Evolutionary conservation across 345 rosid genomes (phyloP).

Genomic region (Syzygium aromaticum): DNA sequence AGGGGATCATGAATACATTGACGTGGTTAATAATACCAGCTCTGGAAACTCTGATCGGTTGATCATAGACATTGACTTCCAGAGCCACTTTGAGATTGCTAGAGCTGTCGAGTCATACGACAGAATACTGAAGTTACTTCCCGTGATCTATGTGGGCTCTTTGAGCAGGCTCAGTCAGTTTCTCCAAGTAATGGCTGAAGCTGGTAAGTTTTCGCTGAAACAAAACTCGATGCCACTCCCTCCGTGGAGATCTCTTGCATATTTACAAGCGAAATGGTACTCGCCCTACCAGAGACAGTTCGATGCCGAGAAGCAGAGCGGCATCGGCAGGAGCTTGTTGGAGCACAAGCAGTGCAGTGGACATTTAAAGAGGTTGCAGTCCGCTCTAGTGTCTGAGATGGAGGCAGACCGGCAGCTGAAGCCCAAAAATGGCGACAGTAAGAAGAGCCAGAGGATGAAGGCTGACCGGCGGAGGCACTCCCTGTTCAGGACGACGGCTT

Average conservation of each 20-base stretch:
- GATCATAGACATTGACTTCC: slow-evolving; percentile 80
- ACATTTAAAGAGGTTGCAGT: slow-evolving; percentile 61
- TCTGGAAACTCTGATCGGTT: slow-evolving; percentile 54
- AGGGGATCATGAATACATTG: slow-evolving; percentile 91
- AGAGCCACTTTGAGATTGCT: slow-evolving; percentile 90
- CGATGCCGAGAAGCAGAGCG: slow-evolving; percentile 23
- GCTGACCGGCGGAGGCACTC: slow-evolving; percentile 38
- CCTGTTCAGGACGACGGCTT: slow-evolving; percentile 15
- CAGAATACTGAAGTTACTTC: slow-evolving; percentile 65
- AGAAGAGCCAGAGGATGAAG: slow-evolving; percentile 32
- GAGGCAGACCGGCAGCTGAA: slow-evolving; percentile 46
- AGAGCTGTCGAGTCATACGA: slow-evolving; percentile 84
- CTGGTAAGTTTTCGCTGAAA: slow-evolving; percentile 69
- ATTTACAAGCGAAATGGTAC: slow-evolving; percentile 82
- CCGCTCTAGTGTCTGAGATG: slow-evolving; percentile 42
- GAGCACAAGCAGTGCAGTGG: slow-evolving; percentile 55
- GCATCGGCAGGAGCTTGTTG: slow-evolving; percentile 4
- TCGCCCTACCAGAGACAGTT: slow-evolving; percentile 53
- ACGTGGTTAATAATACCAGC: slow-evolving; percentile 38
- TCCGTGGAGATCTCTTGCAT: slow-evolving; percentile 90
- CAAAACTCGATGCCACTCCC: slow-evolving; percentile 95
- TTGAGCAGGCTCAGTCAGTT: slow-evolving; percentile 48
- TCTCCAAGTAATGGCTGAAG: slow-evolving; percentile 89
- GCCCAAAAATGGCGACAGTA: slow-evolving; percentile 27
- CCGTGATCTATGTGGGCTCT: slow-evolving; percentile 70